Percentiles rank a stretch among this genome's conserved stretches.
phyloP scores from a whole-genome alignment of 768 basidiomycete genomes.

The Podaxis mareebaensis region DNA sequence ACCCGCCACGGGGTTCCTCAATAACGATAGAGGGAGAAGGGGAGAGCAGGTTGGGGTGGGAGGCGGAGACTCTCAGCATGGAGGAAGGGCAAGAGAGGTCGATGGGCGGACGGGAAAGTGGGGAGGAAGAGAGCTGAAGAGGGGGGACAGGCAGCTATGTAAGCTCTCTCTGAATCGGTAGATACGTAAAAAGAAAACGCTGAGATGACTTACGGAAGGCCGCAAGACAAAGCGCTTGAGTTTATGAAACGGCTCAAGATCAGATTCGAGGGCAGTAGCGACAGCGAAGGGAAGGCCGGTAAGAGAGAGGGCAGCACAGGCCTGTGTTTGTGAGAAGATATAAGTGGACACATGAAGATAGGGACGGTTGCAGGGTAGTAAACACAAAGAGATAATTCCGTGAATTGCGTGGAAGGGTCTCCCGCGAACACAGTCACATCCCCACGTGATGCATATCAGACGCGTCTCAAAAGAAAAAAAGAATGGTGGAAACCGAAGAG shows the following conservation, averaged over 20 bases:
- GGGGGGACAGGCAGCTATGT: slow-evolving; percentile 20
- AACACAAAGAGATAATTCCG: slow-evolving; percentile 22
- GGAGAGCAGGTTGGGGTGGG: slow-evolving; percentile 28
- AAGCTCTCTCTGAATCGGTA: slow-evolving; percentile 10
- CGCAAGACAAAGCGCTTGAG: slow-evolving; percentile 42
- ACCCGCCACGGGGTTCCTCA: slow-evolving; percentile 4
- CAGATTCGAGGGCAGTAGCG: slow-evolving; percentile 58
- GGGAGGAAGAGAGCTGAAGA: slow-evolving; percentile 22
- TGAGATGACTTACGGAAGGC: slow-evolving; percentile 21
- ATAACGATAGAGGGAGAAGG: slow-evolving; percentile 6
- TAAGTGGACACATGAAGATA: slow-evolving; percentile 15
- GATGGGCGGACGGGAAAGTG: slow-evolving; percentile 22
- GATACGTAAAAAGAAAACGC: slow-evolving; percentile 21
- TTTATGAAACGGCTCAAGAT: slow-evolving; percentile 62
- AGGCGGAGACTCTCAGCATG: slow-evolving; percentile 27
- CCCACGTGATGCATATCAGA: slow-evolving; percentile 27
- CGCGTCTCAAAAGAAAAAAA: slow-evolving; percentile 10
- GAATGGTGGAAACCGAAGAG: slow-evolving; percentile 11
- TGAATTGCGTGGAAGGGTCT: slow-evolving; percentile 31
- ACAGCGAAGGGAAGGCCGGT: slow-evolving; percentile 47
- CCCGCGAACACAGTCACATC: slow-evolving; percentile 20
- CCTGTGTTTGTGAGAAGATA: slow-evolving; percentile 37
- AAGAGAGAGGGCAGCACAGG: slow-evolving; percentile 53
- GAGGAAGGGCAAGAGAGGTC: slow-evolving; percentile 21
- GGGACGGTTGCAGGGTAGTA: slow-evolving; percentile 10